Evolutionary conservation across 1,139 yeast genomes (phyloP), one percentile per base, ranked within the genome.

Genomic region (Yamadazyma buinensis): DNA sequence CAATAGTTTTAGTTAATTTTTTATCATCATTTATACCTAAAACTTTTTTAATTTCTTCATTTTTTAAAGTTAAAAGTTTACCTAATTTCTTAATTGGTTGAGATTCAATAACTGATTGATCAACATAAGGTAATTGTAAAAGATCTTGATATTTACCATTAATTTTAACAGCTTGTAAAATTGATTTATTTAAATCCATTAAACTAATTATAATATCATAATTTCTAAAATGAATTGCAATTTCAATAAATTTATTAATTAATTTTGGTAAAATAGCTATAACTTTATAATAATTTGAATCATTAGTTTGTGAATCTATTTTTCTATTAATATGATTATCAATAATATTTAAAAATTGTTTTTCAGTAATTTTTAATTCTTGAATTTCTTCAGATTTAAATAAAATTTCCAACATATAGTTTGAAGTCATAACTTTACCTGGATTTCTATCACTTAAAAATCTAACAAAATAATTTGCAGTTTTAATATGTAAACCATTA

Each of bases 61-160:
- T 7, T 12, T 77, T 59, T 36, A 77, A 59, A 8, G 83, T 74
- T 43, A 83, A 68, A 33, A 85, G 61, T 52, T 83, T 84, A 36
- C 92, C 88, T 38, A 85, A 53, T 40, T 81, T 82, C 38, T 71
- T 66, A 31, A 82, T 65, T 20, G 62, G 59, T 39, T 66, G 70
- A 3, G 61, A 57, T 38, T 67, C 71, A 21, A 78, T 62, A 3
- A 60, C 58, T 11, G 67, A 57, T 5, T 62, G 48, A 39, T 77
- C 70, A 29, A 83, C 85, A 41, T 77, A 78, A 15, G 97, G 97
- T 43, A 92, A 70, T 65, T 92, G 98, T 44, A 84, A 67, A 37
- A 82, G 67, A 52, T 84, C 88, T 41, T 80, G 81, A 42, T 72
- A 59, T 38, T 66, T 67, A 11, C 77, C 75, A 33, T 61, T 61